These are phyloP conservation scores for Lactifluus pinguis DNA, from an alignment of 768 basidiomycete genomes.

Conservation along the genomic window DNA sequence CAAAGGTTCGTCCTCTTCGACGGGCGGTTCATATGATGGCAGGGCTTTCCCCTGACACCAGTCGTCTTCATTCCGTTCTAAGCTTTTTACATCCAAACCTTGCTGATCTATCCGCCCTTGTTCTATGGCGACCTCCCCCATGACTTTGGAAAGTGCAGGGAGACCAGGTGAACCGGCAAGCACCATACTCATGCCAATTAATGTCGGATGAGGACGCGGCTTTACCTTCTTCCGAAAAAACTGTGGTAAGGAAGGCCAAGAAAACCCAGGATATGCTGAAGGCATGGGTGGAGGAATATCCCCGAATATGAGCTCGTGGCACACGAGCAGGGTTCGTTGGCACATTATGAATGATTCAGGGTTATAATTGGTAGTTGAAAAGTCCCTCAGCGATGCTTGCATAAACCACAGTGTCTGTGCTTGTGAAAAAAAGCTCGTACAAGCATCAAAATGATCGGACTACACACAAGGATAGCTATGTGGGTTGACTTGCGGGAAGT, in stretches of 20 bases:
- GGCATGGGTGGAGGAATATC: constrained; percentile 62
- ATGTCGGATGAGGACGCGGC: constrained; percentile 57
- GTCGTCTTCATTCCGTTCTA: constrained; percentile 41
- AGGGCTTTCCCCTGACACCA: constrained; percentile 22
- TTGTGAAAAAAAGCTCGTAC: constrained; percentile 8
- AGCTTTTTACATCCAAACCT: constrained; percentile 39
- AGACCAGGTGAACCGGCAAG: constrained; percentile 70
- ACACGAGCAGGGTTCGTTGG: constrained; percentile 81
- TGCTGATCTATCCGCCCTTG: constrained; percentile 76
- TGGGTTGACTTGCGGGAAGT: constrained; percentile 87
- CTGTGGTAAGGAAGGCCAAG: constrained; percentile 39
- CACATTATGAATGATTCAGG: constrained; percentile 84
- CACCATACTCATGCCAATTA: constrained; percentile 80
- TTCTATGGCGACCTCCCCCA: constrained; percentile 80
- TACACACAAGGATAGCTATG: constrained; percentile 86
- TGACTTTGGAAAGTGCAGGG: constrained; percentile 60
- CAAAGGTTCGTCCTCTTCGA: constrained; percentile 32
- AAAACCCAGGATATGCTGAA: constrained; percentile 59
- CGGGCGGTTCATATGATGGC: constrained; percentile 21
- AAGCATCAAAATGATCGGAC: constrained; percentile 16
- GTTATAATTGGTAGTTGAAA: constrained; percentile 46
- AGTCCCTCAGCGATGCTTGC: constrained; percentile 88
- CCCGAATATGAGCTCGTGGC: constrained; percentile 94
- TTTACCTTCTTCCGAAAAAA: constrained; percentile 58
- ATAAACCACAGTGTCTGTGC: constrained; percentile 93